Evolutionary conservation across 2,329 filamentous ascomycete genomes (phyloP).

Genomic region (Hypomyces perniciosus): DNA sequence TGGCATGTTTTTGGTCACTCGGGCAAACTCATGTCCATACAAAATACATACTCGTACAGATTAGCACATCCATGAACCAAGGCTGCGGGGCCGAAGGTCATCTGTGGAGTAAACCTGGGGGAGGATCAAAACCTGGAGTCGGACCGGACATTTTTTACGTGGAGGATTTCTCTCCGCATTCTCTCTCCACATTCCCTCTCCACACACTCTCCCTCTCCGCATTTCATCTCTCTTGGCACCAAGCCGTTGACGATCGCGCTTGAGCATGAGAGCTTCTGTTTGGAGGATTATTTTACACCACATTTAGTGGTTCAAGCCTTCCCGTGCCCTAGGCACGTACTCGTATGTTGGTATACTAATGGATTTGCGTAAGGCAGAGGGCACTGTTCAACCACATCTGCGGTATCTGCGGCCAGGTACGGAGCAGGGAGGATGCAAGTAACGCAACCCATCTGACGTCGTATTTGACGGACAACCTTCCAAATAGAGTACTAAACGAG

Average conservation of each 20-base stretch:
- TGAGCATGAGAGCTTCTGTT: background rate
- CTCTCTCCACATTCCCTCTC: slow-evolving; percentile 4
- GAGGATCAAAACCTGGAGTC: no score
- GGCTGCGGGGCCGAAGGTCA: no score
- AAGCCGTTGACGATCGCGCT: slow-evolving; percentile 4
- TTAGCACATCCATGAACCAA: no score
- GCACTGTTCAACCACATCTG: no score
- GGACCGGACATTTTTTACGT: background rate
- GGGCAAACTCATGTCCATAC: no score
- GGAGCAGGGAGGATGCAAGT: background rate
- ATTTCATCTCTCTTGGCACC: slow-evolving; percentile 5
- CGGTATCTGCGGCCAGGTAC: background rate
- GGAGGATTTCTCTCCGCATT: background rate
- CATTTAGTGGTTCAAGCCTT: background rate
- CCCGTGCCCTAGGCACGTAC: background rate
- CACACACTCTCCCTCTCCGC: slow-evolving; percentile 1
- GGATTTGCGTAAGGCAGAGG: no score
- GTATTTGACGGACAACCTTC: background rate
- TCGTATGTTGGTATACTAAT: no score
- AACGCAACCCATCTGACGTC: no score
- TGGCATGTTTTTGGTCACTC: no score
- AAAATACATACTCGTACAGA: no score
- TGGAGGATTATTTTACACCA: background rate
- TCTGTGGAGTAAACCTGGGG: no score
- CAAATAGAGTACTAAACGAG: slow-evolving; percentile 4